Evolutionary conservation across 495 filamentous ascomycete species (phyloP).

Genomic region (Neurospora sp.): DNA sequence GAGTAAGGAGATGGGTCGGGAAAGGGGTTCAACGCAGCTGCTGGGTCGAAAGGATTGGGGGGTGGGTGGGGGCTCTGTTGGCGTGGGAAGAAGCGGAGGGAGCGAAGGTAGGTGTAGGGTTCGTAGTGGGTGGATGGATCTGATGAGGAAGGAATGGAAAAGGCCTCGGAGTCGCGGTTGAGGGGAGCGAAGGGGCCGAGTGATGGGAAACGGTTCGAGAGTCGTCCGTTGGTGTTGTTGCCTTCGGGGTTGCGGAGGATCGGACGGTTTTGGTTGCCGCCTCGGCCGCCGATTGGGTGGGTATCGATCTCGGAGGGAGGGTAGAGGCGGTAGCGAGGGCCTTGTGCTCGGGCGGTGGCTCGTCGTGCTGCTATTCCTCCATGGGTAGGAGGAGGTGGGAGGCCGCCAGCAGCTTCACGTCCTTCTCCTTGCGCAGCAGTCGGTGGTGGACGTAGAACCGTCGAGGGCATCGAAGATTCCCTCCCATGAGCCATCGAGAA

Average conservation of each 20-base stretch:
- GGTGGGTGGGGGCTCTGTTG: background rate
- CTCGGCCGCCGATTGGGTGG: background rate
- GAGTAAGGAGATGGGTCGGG: background rate
- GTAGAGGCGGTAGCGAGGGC: background rate
- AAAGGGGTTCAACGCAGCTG: background rate
- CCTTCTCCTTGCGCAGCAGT: background rate
- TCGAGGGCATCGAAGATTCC: background rate
- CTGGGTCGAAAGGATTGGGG: background rate
- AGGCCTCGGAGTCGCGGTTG: background rate
- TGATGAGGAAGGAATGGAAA: background rate
- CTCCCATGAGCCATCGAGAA: background rate
- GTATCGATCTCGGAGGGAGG: background rate
- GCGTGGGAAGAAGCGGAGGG: constrained; percentile 6
- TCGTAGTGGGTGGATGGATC: background rate
- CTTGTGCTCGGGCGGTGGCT: background rate
- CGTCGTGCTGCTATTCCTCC: background rate
- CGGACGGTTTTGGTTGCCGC: background rate
- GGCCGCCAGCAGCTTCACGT: background rate
- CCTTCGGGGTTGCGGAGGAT: background rate
- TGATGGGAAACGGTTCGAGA: background rate
- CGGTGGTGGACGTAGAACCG: background rate
- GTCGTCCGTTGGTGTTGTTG: background rate
- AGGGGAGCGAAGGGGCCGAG: background rate
- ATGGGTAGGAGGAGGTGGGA: background rate
- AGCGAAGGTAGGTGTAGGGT: constrained; percentile 13